Percentiles rank a stretch among this genome's conserved stretches.
phyloP scores from a whole-genome alignment of 352 stramenopile genomes.

The Pseudoperonospora humuli region DNA sequence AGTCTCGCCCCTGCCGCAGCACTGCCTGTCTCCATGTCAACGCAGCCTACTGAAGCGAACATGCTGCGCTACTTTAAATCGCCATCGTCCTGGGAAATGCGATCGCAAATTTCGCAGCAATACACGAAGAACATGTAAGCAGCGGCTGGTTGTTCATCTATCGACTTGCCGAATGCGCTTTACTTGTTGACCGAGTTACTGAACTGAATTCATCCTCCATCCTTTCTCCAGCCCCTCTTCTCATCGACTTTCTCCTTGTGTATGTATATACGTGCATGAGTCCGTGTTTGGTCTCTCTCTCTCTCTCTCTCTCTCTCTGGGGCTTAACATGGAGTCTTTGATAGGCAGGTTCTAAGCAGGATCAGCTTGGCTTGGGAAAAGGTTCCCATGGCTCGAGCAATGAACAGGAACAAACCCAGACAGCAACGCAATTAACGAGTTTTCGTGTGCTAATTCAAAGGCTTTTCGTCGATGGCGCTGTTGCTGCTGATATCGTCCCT shows the following conservation, averaged over 20 bases:
- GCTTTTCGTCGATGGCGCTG: conserved; percentile 8
- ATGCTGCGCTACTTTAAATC: conserved; percentile 71
- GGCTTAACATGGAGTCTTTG: conserved; percentile 2
- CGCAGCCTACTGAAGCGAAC: conserved; percentile 39
- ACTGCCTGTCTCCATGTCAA: conserved; percentile 9
- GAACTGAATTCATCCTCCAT: conserved; percentile 4
- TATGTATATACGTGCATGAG: conserved; percentile 11
- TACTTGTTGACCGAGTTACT: neutral
- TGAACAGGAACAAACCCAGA: conserved; percentile 12
- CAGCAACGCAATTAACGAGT: conserved; percentile 9
- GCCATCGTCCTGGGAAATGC: conserved; percentile 61
- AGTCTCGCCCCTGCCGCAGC: conserved; percentile 34
- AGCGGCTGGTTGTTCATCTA: conserved; percentile 1
- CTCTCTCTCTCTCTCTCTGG: conserved; percentile 12
- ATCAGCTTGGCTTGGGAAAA: conserved; percentile 6
- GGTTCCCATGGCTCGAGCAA: conserved; percentile 4
- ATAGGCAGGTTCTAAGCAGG: conserved; percentile 21
- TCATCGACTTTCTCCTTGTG: conserved; percentile 11
- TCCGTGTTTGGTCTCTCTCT: conserved; percentile 12
- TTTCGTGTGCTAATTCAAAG: conserved; percentile 7
- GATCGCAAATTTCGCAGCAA: conserved; percentile 52
- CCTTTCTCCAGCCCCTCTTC: neutral
- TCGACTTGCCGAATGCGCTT: neutral
- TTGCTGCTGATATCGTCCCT: neutral
- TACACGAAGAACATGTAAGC: conserved; percentile 43